Evolutionary conservation across 306 rosid genomes (phyloP), one percentile per base, ranked within the genome.

Genomic region (Rubus parviflorus): DNA sequence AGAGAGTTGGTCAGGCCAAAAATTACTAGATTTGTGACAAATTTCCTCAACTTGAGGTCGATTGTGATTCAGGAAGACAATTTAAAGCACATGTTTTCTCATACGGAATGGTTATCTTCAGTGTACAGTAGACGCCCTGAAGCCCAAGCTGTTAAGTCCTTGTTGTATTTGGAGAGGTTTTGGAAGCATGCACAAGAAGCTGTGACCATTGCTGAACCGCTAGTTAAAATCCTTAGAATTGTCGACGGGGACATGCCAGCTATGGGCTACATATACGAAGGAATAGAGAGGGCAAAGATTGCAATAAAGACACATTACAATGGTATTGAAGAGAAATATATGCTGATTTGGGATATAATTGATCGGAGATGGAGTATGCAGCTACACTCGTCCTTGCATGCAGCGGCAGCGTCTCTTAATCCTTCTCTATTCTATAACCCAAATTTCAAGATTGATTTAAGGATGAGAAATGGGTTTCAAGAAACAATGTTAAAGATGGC

Each of bases 201-300:
- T 77, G 91, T 92, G 43, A 75, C 76, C 60, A 79, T 91, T 71
- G 84, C 90, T 14, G 94, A 91, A 69, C 91, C 91, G 20, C 80
- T 91, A 38, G 70, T 89, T 79, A 88, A 83, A 81, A 73, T 91
- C 52, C 86, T 86, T 70, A 82, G 97, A 75, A 84, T 86, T 42
- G 90, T 89, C 77, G 94, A 89, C 37, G 93, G 91, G 41, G 97
- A 89, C 79, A 88, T 89, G 92, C 91, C 94, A 22, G 89, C 89
- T 35, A 86, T 89, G 89, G 91, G 97, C 48, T 88, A 88, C 80
- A 77, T 89, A 70, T 84, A 77, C 70, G 88, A 86, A 79, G 91
- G 84, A 78, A 84, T 92, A 43, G 92, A 88, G 83, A 86, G 84
- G 86, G 87, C 87, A 72, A 89, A 89, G 85, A 65, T 35, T 77